A percentile compares a stretch with the other conserved stretches of the same genome.
Conservation (phyloP, 2,329 filamentous ascomycete species). For the Aphanocladium album region DNA sequence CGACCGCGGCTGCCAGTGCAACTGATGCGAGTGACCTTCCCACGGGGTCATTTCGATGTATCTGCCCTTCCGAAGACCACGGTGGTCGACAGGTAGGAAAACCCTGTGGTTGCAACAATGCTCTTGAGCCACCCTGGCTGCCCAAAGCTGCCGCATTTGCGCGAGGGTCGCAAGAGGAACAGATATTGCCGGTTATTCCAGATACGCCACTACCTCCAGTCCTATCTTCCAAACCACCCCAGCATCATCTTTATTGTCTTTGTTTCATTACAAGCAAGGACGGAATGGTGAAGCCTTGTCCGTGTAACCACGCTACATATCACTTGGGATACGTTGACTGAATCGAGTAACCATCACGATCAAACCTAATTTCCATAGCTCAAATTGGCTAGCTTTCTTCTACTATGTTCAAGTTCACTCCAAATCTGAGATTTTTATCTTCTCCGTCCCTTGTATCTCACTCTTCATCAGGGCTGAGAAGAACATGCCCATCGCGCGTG, state of each 20-base stretch:
- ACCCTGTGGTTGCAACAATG: not conserved
- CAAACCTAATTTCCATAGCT: not conserved
- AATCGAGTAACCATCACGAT: not conserved
- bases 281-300: not conserved
- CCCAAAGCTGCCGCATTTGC: not conserved
- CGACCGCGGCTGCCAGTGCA: not conserved
- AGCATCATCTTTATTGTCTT: not conserved
- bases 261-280: not conserved
- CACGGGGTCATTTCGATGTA: not conserved
- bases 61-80: not conserved
- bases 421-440: too few relatives aligned
- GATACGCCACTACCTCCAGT: not conserved
- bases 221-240: not conserved
- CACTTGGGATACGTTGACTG: not conserved
- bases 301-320: not conserved
- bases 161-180: not conserved
- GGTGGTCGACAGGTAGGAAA: not conserved
- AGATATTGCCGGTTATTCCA: not conserved
- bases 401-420: too few relatives aligned
- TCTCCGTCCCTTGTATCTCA: not conserved
- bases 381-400: too few relatives aligned
- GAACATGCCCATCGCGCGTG: not conserved
- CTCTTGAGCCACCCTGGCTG: not conserved
- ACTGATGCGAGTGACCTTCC: not conserved
- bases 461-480: not conserved